Evolutionary conservation across 495 filamentous ascomycete species (phyloP), one percentile per base, ranked within the genome.

Genomic region (Filosporella fistucella): DNA sequence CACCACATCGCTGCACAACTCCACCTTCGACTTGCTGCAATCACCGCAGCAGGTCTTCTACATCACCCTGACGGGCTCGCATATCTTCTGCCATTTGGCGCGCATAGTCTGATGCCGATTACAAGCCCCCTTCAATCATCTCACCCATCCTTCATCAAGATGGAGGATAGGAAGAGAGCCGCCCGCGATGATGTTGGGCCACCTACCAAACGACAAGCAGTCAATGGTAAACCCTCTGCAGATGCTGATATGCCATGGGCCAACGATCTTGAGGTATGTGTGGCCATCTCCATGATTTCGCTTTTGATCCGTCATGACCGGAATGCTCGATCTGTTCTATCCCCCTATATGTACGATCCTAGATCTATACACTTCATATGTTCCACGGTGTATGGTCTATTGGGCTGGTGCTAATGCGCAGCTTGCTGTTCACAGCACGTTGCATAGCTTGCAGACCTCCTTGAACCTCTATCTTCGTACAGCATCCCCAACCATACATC

Each of bases 101-200:
- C 33, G 35, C 36, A 41, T 54, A 53, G 21, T 52, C 54, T 57
- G 54, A 60, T 60, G 58, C 37, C 51, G 50, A 49, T 52, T 42
- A 28, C 57, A 17, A 47, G 45, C 33, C 34, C 47, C 44, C 45
- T 49, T 34, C 37, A 52, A 18, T 71, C 82, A 62, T 69, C 79
- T 71, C 77, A 69, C 75, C 75, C 81, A 62, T 71, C 74, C 65
- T 63, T 71, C 67, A 74, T 83, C 78, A 95, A 89, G 78, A 95
- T 95, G 90, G 90, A 96, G 74, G 89, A 95, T 74, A 88, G 90
- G 80, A 96, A 95, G 76, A 81, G 89, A 79, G 83, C 88, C 57
- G 85, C 88, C 53, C 71, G 79, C 61, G 89, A 91, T 66, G 86
- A 91, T 40, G 71, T 81, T 52, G 86, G 84, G 47, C 90, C 89